Conservation (phyloP, 78 protist genomes). For the Pigoraptor vietnamica region DNA sequence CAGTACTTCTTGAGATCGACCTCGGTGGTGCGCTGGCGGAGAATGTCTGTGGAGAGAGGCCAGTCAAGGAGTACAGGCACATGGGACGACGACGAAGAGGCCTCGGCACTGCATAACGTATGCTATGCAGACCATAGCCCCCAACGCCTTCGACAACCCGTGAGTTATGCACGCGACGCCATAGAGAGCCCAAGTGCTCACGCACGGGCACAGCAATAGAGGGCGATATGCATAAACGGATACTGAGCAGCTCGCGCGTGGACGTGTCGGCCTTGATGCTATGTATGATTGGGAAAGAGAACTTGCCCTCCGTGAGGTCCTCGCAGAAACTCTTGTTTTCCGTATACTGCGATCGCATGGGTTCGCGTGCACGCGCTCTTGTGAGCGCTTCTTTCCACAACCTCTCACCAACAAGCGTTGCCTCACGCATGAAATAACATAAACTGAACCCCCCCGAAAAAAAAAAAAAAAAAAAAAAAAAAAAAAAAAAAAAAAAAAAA, state of each 20-base stretch:
- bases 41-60: constrained; percentile 8
- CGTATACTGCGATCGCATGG: constrained; percentile 26
- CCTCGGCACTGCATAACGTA: neutral
- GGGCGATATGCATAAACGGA: neutral
- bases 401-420: too few species aligned
- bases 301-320: constrained; percentile 93
- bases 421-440: too few species aligned
- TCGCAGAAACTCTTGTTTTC: constrained; percentile 64
- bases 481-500: neutral
- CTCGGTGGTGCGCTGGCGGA: constrained; percentile 59
- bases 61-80: too few species aligned
- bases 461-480: too few species aligned
- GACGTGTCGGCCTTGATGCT: constrained; percentile 25
- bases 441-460: too few species aligned
- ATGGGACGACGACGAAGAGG: neutral
- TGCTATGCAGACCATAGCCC: neutral
- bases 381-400: too few species aligned
- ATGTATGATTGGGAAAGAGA: constrained; percentile 80
- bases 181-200: too few species aligned
- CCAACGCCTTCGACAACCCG: neutral
- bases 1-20: constrained; percentile 52
- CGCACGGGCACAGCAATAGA: too few species aligned
- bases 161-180: neutral
- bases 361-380: too few species aligned
- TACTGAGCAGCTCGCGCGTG: constrained; percentile 38